phyloP scores from a whole-genome alignment of 2,329 filamentous ascomycete genomes.

The Hypoxylon sp. region DNA sequence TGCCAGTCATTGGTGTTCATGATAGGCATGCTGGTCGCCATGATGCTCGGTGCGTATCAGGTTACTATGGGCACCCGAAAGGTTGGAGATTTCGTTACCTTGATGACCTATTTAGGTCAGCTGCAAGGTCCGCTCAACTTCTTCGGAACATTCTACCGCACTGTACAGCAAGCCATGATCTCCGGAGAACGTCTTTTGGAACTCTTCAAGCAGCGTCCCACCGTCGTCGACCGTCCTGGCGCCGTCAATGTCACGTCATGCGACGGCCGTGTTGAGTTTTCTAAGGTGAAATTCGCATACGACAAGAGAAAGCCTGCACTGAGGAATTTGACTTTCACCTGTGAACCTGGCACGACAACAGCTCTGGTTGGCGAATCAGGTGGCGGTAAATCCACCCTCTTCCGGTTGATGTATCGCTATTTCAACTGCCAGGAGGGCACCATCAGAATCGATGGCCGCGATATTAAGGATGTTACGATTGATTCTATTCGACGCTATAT shows the following conservation, averaged over 20 bases:
- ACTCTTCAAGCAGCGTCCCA: constrained; percentile 95
- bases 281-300: constrained; percentile 92
- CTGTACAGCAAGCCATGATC: constrained; percentile 97
- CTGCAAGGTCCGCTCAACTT: constrained; percentile 86
- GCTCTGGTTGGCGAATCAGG: constrained; percentile 97
- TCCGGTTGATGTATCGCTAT: constrained; percentile 95
- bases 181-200: constrained; percentile 96
- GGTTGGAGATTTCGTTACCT: constrained; percentile 79
- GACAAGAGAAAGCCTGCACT: constrained; percentile 88
- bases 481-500: constrained; percentile 93
- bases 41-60: constrained; percentile 83
- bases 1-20: constrained; percentile 86
- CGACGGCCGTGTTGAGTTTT: constrained; percentile 86
- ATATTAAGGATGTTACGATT: constrained; percentile 90
- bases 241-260: constrained; percentile 76
- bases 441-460: constrained; percentile 86
- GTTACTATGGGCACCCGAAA: constrained; percentile 75
- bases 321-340: constrained; percentile 86
- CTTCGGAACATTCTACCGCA: constrained; percentile 95
- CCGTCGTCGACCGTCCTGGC: constrained; percentile 82
- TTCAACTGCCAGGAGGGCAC: constrained; percentile 87
- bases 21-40: constrained; percentile 78
- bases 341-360: constrained; percentile 90
- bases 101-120: constrained; percentile 84
- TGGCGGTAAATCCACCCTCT: constrained; percentile 96